Percentiles rank a stretch among this genome's conserved stretches.
These are phyloP conservation scores for Termitomyces sp. DNA, from an alignment of 768 basidiomycete species.

Conservation along the genomic window DNA sequence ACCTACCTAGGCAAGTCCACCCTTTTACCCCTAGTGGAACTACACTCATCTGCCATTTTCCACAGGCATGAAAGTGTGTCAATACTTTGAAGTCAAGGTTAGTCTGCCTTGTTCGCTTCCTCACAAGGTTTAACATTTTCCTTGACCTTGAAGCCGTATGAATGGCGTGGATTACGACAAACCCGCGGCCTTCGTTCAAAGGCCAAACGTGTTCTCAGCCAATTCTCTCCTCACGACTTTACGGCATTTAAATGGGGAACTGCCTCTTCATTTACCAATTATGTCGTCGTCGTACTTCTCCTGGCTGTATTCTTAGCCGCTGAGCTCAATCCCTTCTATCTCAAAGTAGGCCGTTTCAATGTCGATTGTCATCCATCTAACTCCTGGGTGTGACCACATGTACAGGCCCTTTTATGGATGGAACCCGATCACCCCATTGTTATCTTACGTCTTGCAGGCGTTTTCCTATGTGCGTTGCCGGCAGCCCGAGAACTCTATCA, in stretches of 20 bases:
- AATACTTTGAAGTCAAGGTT: slow-evolving; percentile 87
- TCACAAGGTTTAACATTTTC: not conserved
- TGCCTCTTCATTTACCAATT: slow-evolving; percentile 68
- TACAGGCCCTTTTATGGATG: slow-evolving; percentile 71
- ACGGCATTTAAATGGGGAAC: slow-evolving; percentile 89
- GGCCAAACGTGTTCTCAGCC: slow-evolving; percentile 73
- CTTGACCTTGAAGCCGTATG: slow-evolving; percentile 56
- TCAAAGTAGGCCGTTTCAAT: slow-evolving; percentile 52
- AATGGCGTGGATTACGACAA: slow-evolving; percentile 81
- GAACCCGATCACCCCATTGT: slow-evolving; percentile 88
- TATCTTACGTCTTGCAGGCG: slow-evolving; percentile 64
- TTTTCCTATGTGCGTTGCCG: slow-evolving; percentile 85
- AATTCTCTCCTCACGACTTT: slow-evolving; percentile 86
- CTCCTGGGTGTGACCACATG: slow-evolving; percentile 24
- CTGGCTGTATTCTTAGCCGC: slow-evolving; percentile 79
- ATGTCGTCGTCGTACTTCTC: slow-evolving; percentile 69
- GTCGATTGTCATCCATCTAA: slow-evolving; percentile 1
- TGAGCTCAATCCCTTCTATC: slow-evolving; percentile 85
- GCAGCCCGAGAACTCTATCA: slow-evolving; percentile 83
- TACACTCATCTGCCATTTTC: slow-evolving; percentile 10
- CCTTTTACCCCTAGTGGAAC: not conserved
- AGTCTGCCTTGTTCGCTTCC: slow-evolving; percentile 13
- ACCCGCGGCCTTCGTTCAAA: slow-evolving; percentile 76
- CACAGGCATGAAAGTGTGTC: slow-evolving; percentile 82
- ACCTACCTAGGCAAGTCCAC: slow-evolving; percentile 65